These are phyloP conservation scores for Phoma herbarum DNA, from an alignment of 2,329 filamentous ascomycete genomes.

Conservation along the genomic window DNA sequence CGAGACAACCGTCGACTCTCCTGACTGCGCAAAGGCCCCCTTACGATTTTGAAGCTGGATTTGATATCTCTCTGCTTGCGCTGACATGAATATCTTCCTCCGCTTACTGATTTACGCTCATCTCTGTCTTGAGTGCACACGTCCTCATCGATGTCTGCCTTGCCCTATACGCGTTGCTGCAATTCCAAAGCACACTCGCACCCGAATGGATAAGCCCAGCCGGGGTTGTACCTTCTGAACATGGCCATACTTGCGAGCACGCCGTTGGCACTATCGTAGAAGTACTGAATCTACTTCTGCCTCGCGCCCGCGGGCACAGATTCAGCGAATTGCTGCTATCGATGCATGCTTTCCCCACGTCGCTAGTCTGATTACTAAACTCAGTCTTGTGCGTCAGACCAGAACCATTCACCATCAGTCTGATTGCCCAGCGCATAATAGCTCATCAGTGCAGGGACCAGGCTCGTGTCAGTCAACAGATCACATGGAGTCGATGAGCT, in stretches of 20 bases:
- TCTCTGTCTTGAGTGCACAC: not conserved
- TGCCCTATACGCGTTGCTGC: no score
- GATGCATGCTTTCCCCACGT: not conserved
- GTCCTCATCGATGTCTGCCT: not conserved
- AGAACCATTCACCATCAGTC: no score
- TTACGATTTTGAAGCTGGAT: no score
- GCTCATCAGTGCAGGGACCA: no score
- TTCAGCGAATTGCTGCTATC: not conserved
- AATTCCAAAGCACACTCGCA: not conserved
- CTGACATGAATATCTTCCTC: not conserved
- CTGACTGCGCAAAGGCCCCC: no score
- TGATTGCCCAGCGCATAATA: not conserved
- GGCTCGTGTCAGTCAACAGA: not conserved
- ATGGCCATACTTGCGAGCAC: not conserved
- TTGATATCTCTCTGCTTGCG: not conserved
- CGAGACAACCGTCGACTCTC: no score
- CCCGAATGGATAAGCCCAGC: not conserved
- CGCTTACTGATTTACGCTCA: not conserved
- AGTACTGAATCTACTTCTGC: not conserved
- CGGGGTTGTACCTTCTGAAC: not conserved
- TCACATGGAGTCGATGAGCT: not conserved
- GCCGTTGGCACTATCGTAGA: not conserved
- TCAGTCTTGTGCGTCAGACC: no score
- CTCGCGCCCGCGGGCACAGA: not conserved
- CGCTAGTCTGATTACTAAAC: not conserved